Conservation (phyloP, 192 early-diverging fungal genomes). For the Glomus cerebriforme region DNA sequence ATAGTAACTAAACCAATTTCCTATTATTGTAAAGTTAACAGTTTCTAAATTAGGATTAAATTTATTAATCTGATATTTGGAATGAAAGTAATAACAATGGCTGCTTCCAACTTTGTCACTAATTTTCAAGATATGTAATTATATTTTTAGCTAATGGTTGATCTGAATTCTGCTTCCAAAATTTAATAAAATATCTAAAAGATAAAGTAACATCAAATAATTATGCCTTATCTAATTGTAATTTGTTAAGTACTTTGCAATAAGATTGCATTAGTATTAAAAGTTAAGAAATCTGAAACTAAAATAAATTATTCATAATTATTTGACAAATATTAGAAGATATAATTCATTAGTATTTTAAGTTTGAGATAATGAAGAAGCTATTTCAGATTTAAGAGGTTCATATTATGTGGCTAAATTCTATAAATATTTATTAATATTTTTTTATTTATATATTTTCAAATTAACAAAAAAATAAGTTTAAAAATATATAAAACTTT, state of each 20-base stretch:
- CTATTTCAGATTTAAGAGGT: not conserved
- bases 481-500: no score
- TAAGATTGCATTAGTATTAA: not conserved
- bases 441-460: not conserved
- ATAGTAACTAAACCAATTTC: constrained; percentile 1
- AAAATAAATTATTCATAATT: constrained; percentile 4
- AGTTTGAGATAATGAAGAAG: no score
- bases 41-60: constrained; percentile 9
- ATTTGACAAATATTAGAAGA: not conserved
- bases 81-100: constrained; percentile 21
- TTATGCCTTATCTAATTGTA: constrained; percentile 7
- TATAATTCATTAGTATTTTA: not conserved
- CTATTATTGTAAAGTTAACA: not conserved
- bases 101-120: not conserved
- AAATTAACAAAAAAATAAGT: not conserved
- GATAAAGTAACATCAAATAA: constrained; percentile 2
- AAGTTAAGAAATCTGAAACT: not conserved
- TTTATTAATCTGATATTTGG: not conserved
- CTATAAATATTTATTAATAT: not conserved
- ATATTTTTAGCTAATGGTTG: not conserved
- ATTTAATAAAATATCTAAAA: constrained; percentile 13
- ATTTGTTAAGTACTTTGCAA: constrained; percentile 11
- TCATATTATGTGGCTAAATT: not conserved
- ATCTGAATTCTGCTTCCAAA: not conserved
- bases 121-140: not conserved